phyloP scores from a whole-genome alignment of 2,329 filamentous ascomycete genomes.

The Paramyrothecium sp. region DNA sequence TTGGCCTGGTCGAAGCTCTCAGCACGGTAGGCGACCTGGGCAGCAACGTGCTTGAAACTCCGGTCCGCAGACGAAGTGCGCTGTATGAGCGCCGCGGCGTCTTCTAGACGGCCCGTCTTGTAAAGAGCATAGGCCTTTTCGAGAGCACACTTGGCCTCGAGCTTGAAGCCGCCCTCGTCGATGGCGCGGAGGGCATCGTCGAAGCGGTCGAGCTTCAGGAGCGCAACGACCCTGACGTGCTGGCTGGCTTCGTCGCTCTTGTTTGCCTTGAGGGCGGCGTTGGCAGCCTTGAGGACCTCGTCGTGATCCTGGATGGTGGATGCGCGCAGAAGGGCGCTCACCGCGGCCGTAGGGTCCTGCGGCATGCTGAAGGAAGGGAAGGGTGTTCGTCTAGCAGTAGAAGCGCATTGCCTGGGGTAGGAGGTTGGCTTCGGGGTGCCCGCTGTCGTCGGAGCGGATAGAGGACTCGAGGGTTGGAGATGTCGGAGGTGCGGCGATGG shows the following conservation, averaged over 20 bases:
- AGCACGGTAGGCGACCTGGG: slow-evolving; percentile 70
- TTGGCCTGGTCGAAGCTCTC: slow-evolving; percentile 71
- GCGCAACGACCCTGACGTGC: slow-evolving; percentile 58
- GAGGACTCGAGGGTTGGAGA: background rate
- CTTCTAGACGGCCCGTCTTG: slow-evolving; percentile 68
- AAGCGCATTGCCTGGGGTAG: no score
- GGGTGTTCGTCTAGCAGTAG: background rate
- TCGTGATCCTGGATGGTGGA: slow-evolving; percentile 68
- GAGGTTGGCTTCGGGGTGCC: no score
- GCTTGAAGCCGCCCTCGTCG: slow-evolving; percentile 57
- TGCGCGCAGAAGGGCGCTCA: slow-evolving; percentile 53
- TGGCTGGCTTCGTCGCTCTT: slow-evolving; percentile 52
- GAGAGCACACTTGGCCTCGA: slow-evolving; percentile 61
- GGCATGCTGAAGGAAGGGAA: slow-evolving; percentile 28
- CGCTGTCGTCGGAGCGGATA: background rate
- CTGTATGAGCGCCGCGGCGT: slow-evolving; percentile 53
- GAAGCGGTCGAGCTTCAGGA: slow-evolving; percentile 44
- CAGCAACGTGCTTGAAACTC: slow-evolving; percentile 52
- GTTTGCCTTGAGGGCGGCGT: slow-evolving; percentile 14
- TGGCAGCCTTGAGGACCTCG: slow-evolving; percentile 64
- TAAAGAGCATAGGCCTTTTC: slow-evolving; percentile 84
- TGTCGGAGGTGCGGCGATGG: slow-evolving; percentile 12
- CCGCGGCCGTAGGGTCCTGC: slow-evolving; percentile 46
- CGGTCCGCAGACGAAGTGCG: slow-evolving; percentile 27
- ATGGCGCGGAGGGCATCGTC: slow-evolving; percentile 72